Evolutionary conservation across 768 basidiomycete genomes (phyloP).

Genomic region (Pulveroboletus sp.): DNA sequence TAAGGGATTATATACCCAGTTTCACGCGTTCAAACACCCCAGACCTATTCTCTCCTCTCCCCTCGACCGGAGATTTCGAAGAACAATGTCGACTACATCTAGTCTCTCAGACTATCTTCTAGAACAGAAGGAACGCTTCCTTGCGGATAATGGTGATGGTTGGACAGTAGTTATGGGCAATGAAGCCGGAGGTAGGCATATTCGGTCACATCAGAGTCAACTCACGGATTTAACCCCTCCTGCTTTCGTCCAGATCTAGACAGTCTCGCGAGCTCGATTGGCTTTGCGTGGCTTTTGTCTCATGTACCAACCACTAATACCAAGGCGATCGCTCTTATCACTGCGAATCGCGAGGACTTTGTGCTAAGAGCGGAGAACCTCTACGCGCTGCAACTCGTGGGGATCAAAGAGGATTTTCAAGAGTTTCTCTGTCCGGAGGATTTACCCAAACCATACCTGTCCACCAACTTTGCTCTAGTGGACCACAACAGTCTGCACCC

Average conservation of each 20-base stretch:
- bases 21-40: neutral
- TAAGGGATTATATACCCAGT: neutral
- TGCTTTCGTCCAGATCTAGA: slow-evolving; percentile 67
- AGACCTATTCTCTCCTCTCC: neutral
- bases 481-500: slow-evolving; percentile 79
- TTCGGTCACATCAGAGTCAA: neutral
- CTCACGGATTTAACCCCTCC: neutral
- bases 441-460: slow-evolving; percentile 39
- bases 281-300: slow-evolving; percentile 72
- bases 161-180: slow-evolving; percentile 95
- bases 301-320: slow-evolving; percentile 30
- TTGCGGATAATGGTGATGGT: slow-evolving; percentile 50
- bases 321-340: slow-evolving; percentile 66
- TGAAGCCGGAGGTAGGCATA: slow-evolving; percentile 79
- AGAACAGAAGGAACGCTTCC: slow-evolving; percentile 54
- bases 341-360: slow-evolving; percentile 64
- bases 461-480: slow-evolving; percentile 69
- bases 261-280: slow-evolving; percentile 79
- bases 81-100: slow-evolving; percentile 19
- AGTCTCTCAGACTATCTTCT: slow-evolving; percentile 37
- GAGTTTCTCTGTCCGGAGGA: slow-evolving; percentile 69
- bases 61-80: neutral
- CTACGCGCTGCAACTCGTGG: slow-evolving; percentile 61
- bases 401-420: slow-evolving; percentile 43
- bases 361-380: slow-evolving; percentile 83